Percentiles rank a stretch among this genome's conserved stretches.
Conservation (phyloP, 108 stramenopile genomes). For the Ochromonas danica region DNA sequence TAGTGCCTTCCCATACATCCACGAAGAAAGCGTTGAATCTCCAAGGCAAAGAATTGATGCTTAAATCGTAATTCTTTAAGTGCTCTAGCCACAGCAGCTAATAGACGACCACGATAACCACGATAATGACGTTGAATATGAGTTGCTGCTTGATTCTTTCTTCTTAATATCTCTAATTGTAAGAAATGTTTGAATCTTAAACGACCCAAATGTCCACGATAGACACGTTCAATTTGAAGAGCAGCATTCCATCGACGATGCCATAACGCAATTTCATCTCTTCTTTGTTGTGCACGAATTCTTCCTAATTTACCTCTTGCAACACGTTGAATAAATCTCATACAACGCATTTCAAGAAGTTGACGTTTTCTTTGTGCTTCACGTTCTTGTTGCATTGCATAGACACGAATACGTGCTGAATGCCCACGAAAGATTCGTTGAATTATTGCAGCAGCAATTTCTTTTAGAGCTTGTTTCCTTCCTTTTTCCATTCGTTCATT, state of each 20-base stretch:
- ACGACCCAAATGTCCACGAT: constrained; percentile 24
- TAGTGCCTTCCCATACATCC: constrained; percentile 23
- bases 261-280: not conserved
- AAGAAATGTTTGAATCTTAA: not conserved
- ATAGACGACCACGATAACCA: not conserved
- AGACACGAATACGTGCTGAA: not conserved
- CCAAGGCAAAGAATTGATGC: not conserved
- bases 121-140: not conserved
- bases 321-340: not conserved
- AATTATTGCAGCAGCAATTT: not conserved
- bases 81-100: not conserved
- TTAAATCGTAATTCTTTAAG: not conserved
- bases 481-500: constrained; percentile 4
- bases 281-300: not conserved
- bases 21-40: constrained; percentile 31
- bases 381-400: not conserved
- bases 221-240: constrained; percentile 18
- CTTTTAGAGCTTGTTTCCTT: constrained; percentile 1
- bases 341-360: not conserved
- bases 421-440: constrained; percentile 22
- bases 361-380: not conserved
- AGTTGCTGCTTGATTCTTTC: not conserved
- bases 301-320: constrained; percentile 21
- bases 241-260: constrained; percentile 3
- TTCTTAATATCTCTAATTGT: not conserved